phyloP scores from a whole-genome alignment of 1,284 basidiomycete genomes.

The Grifola frondosa region DNA sequence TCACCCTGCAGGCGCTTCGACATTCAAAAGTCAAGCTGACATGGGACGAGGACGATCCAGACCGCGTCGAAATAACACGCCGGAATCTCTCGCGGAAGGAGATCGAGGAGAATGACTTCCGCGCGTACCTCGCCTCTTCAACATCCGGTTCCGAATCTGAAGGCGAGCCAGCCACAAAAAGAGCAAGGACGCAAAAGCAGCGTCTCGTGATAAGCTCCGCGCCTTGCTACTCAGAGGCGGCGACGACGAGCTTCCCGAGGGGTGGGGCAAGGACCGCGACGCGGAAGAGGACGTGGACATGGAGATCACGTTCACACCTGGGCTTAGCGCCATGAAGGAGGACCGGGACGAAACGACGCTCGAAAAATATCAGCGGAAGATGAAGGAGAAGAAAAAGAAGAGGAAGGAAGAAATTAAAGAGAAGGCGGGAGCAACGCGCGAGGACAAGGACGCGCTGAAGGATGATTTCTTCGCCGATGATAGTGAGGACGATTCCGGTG shows the following conservation, averaged over 20 bases:
- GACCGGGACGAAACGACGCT: slow-evolving; percentile 78
- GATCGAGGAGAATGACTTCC: slow-evolving; percentile 88
- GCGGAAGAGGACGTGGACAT: slow-evolving; percentile 68
- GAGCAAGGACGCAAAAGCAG: slow-evolving; percentile 40
- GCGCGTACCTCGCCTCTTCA: slow-evolving; percentile 78
- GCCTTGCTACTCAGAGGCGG: slow-evolving; percentile 68
- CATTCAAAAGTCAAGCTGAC: slow-evolving; percentile 98
- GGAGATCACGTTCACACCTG: slow-evolving; percentile 93
- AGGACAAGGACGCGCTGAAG: slow-evolving; percentile 26
- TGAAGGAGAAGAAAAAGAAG: slow-evolving; percentile 81
- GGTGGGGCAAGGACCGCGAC: slow-evolving; percentile 64
- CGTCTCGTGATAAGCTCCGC: slow-evolving; percentile 65
- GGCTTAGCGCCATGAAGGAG: slow-evolving; percentile 56
- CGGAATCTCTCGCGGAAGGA: slow-evolving; percentile 78
- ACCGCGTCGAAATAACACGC: slow-evolving; percentile 81
- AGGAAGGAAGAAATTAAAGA: slow-evolving; percentile 68
- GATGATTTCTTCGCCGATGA: slow-evolving; percentile 79
- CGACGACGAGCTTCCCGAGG: slow-evolving; percentile 69
- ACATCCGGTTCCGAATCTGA: slow-evolving; percentile 49
- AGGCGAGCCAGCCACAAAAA: slow-evolving; percentile 23
- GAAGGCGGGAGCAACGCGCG: slow-evolving; percentile 28
- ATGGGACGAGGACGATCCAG: slow-evolving; percentile 98
- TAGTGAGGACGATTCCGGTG: slow-evolving; percentile 42
- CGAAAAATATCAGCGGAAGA: slow-evolving; percentile 82
- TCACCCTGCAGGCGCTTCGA: slow-evolving; percentile 74